A percentile compares a stretch with the other conserved stretches of the same genome.
Conservation (phyloP, 345 rosid species). For the Raphanus raphanistrum region DNA sequence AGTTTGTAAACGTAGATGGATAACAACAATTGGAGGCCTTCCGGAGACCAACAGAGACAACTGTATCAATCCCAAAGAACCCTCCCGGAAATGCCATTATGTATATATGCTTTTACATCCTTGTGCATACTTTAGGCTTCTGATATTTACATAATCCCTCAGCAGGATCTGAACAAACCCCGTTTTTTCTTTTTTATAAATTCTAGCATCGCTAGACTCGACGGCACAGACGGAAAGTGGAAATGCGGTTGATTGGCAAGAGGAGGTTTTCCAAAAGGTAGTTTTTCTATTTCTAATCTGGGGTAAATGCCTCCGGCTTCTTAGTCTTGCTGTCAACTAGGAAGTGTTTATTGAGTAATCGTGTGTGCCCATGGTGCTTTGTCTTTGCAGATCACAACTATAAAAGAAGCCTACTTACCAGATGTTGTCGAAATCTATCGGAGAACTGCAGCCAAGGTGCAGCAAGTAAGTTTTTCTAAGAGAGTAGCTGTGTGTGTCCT, state of each 20-base stretch:
- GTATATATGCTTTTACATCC: conserved; percentile 47
- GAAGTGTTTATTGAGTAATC: neutral
- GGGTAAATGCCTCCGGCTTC: neutral
- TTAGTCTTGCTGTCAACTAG: neutral
- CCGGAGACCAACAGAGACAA: neutral
- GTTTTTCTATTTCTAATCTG: neutral
- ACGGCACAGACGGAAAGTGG: conserved; percentile 66
- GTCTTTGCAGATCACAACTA: conserved; percentile 58
- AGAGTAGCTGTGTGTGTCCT: neutral
- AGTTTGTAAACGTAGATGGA: neutral
- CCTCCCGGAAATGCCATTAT: conserved; percentile 73
- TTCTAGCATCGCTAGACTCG: conserved; percentile 74
- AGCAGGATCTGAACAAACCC: conserved; percentile 4
- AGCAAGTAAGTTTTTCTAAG: conserved; percentile 49
- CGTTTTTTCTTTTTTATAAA: neutral
- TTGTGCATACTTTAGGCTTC: conserved; percentile 13
- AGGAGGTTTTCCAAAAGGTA: conserved; percentile 89
- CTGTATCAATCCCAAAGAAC: conserved; percentile 33
- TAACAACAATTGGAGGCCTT: neutral
- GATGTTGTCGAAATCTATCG: conserved; percentile 69
- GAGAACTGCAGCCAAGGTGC: conserved; percentile 59
- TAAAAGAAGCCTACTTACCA: conserved; percentile 66
- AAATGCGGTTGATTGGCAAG: conserved; percentile 86
- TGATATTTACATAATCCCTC: conserved; percentile 1
- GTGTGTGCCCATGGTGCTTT: conserved; percentile 13